phyloP scores from a whole-genome alignment of 495 filamentous ascomycete genomes.

The Aspergillus sparsus region DNA sequence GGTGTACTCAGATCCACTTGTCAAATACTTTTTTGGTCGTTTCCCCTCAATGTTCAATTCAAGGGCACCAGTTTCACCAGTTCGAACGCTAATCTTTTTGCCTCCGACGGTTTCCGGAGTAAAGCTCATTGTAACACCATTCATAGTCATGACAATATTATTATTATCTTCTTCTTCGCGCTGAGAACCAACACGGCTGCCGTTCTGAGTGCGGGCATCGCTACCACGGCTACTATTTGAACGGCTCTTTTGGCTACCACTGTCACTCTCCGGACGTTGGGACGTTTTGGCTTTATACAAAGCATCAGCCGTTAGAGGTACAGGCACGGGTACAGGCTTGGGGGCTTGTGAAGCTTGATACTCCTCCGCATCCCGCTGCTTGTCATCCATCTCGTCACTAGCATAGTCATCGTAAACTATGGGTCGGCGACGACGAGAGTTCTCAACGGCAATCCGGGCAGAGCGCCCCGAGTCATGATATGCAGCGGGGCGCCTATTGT shows the following conservation, averaged over 20 bases:
- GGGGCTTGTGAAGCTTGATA: constrained; percentile 42
- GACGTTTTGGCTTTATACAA: constrained; percentile 35
- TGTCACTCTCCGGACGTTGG: constrained; percentile 41
- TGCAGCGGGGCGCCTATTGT: constrained; percentile 26
- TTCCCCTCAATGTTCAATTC: constrained; percentile 44
- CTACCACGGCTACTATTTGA: constrained; percentile 49
- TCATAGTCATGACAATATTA: constrained; percentile 45
- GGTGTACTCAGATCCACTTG: constrained; percentile 40
- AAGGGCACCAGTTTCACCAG: constrained; percentile 40
- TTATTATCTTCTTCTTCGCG: constrained; percentile 41
- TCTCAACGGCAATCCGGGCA: constrained; percentile 38
- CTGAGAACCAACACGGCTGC: constrained; percentile 37
- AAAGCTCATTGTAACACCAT: constrained; percentile 48
- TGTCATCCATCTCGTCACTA: constrained; percentile 34
- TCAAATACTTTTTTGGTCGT: constrained; percentile 42
- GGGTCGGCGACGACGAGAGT: constrained; percentile 35
- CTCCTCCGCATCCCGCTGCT: constrained; percentile 38
- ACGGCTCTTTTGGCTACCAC: constrained; percentile 48
- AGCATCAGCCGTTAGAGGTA: constrained; percentile 41
- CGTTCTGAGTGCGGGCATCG: constrained; percentile 35
- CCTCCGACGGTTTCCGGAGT: constrained; percentile 39
- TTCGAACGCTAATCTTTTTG: constrained; percentile 46
- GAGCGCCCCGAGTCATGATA: constrained; percentile 39
- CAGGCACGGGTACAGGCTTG: constrained; percentile 24
- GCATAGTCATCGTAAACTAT: constrained; percentile 35